Evolutionary conservation across 306 rosid genomes (phyloP).

Genomic region (Citrullus colocynthis): DNA sequence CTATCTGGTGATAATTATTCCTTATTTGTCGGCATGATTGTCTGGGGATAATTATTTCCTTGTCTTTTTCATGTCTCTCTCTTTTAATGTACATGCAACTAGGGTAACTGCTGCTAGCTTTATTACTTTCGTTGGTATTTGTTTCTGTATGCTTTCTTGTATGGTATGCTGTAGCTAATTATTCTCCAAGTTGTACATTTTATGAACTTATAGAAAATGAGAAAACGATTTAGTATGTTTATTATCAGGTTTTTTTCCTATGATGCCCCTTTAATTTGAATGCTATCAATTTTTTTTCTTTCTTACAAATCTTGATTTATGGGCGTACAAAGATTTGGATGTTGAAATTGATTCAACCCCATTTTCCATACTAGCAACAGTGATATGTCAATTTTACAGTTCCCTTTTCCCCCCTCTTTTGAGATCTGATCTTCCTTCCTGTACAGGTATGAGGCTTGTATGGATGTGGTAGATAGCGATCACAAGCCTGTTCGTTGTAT

Average conservation of each 20-base stretch:
- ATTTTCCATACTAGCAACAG: not conserved
- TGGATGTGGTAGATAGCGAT: slow-evolving; percentile 97
- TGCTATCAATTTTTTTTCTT: not conserved
- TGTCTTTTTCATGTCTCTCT: not conserved
- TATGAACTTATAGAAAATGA: not conserved
- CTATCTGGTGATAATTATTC: too few relatives aligned
- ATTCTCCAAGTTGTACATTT: not conserved
- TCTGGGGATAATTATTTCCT: not conserved
- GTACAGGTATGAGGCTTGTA: slow-evolving; percentile 83
- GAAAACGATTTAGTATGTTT: not conserved
- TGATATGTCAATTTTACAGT: not conserved
- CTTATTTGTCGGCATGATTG: not conserved
- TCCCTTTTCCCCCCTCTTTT: not conserved
- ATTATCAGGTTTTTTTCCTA: not conserved
- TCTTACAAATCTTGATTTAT: not conserved
- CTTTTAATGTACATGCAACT: not conserved
- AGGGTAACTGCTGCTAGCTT: not conserved
- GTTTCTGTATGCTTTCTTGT: not conserved
- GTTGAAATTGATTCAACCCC: not conserved
- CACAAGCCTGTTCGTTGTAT: slow-evolving; percentile 97
- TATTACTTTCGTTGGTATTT: not conserved
- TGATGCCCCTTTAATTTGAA: not conserved
- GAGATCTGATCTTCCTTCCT: slow-evolving; percentile 10
- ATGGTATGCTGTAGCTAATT: not conserved
- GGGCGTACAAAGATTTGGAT: not conserved